These are phyloP conservation scores for Fraxinus latifolia DNA, from an alignment of 305 asterid genomes.

Conservation along the genomic window DNA sequence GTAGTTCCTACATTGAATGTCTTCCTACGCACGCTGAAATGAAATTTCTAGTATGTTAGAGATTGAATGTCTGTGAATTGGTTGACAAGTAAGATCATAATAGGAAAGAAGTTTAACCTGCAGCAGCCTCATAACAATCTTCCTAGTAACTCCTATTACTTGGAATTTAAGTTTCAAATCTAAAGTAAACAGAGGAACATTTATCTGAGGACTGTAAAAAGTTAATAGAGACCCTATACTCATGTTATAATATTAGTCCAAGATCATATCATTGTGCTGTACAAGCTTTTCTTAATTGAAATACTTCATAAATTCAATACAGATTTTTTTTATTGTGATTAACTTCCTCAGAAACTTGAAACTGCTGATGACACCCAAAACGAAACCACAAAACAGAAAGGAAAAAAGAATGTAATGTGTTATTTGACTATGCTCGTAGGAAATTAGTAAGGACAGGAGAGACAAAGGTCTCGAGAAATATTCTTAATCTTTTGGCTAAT, in stretches of 20 bases:
- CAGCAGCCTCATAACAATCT: not conserved
- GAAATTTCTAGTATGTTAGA: not conserved
- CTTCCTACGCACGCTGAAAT: constrained; percentile 55
- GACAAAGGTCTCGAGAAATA: not conserved
- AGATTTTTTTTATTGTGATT: constrained; percentile 1
- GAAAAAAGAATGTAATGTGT: not conserved
- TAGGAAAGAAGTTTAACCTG: not conserved
- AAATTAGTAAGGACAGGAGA: not conserved
- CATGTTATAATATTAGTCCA: not conserved
- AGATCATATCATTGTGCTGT: not conserved
- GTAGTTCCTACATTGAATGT: constrained; percentile 53
- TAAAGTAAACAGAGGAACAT: not conserved
- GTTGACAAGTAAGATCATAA: not conserved
- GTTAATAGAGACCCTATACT: not conserved
- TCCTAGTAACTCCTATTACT: not conserved
- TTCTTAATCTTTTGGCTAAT: not conserved
- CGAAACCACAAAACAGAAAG: not conserved
- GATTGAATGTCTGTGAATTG: not conserved
- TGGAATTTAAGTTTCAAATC: not conserved
- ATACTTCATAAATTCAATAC: not conserved
- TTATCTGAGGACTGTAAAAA: not conserved
- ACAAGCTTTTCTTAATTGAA: not conserved
- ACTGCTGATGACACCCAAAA: not conserved
- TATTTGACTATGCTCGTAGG: not conserved
- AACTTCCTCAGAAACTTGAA: not conserved